phyloP scores from a whole-genome alignment of 1,139 yeast species.

The Magnusiomyces clavatus region DNA sequence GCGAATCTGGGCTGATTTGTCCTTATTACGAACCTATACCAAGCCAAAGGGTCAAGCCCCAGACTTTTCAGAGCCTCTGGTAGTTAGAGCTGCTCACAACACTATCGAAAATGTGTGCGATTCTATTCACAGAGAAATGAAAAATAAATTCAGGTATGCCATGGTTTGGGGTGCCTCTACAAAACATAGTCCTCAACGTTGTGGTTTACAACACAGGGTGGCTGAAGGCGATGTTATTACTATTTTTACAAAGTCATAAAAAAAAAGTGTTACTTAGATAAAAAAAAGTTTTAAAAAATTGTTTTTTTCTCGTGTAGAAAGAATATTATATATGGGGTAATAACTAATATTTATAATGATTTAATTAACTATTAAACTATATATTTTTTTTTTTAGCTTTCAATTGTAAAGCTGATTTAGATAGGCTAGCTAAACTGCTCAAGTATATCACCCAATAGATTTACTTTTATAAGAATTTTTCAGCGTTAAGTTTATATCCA shows the following conservation, averaged over 20 bases:
- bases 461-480: too few species aligned
- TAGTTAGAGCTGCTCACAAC: constrained; percentile 66
- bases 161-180: constrained; percentile 95
- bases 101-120: constrained; percentile 85
- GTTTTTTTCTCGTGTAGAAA: too few species aligned
- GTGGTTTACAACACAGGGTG: constrained; percentile 77
- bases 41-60: constrained; percentile 79
- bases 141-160: constrained; percentile 86
- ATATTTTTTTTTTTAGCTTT: too few species aligned
- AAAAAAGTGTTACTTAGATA: constrained; percentile 1
- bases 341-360: too few species aligned
- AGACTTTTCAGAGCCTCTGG: constrained; percentile 82
- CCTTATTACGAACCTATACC: constrained; percentile 74
- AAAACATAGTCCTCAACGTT: constrained; percentile 93
- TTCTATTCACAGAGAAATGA: constrained; percentile 86
- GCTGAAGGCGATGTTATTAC: constrained; percentile 94
- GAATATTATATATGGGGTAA: too few species aligned
- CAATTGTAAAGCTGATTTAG: too few species aligned
- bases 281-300: background rate
- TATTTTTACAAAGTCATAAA: constrained; percentile 60
- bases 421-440: too few species aligned
- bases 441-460: too few species aligned
- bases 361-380: too few species aligned
- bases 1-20: constrained; percentile 86
- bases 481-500: too few species aligned